A percentile compares a stretch with the other conserved stretches of the same genome.
phyloP scores from a whole-genome alignment of 1,139 yeast species.

The Spathaspora sp. region DNA sequence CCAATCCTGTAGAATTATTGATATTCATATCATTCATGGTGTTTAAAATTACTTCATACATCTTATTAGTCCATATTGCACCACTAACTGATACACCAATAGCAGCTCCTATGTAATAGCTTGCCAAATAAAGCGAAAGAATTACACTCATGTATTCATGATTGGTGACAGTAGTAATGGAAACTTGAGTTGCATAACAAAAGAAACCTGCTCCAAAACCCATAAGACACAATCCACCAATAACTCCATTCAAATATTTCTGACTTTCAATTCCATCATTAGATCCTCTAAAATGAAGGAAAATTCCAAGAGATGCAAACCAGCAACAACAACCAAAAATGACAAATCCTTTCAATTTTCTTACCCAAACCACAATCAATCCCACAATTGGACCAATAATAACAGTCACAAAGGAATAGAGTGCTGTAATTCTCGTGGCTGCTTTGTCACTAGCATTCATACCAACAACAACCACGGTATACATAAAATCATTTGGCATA shows the following conservation, averaged over 20 bases:
- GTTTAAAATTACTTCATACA: constrained; percentile 15
- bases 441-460: constrained; percentile 56
- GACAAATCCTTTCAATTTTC: constrained; percentile 60
- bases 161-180: constrained; percentile 60
- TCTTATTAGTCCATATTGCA: constrained; percentile 57
- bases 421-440: constrained; percentile 64
- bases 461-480: constrained; percentile 62
- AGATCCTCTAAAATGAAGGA: constrained; percentile 33
- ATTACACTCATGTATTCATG: constrained; percentile 68
- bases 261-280: constrained; percentile 22
- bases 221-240: constrained; percentile 63
- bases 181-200: constrained; percentile 65
- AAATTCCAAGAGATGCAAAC: constrained; percentile 25
- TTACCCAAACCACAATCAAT: constrained; percentile 48
- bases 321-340: constrained; percentile 40
- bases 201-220: constrained; percentile 76
- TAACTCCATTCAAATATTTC: constrained; percentile 48
- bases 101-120: constrained; percentile 63
- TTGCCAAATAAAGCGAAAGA: constrained; percentile 53
- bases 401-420: constrained; percentile 65
- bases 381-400: constrained; percentile 63
- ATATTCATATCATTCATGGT: constrained; percentile 16
- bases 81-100: constrained; percentile 56
- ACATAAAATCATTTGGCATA: constrained; percentile 52
- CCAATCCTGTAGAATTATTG: constrained; percentile 23